Percentiles rank a stretch among this genome's conserved stretches.
phyloP scores from a whole-genome alignment of 805 yeast genomes.

The Diddensiella santjacobensis region DNA sequence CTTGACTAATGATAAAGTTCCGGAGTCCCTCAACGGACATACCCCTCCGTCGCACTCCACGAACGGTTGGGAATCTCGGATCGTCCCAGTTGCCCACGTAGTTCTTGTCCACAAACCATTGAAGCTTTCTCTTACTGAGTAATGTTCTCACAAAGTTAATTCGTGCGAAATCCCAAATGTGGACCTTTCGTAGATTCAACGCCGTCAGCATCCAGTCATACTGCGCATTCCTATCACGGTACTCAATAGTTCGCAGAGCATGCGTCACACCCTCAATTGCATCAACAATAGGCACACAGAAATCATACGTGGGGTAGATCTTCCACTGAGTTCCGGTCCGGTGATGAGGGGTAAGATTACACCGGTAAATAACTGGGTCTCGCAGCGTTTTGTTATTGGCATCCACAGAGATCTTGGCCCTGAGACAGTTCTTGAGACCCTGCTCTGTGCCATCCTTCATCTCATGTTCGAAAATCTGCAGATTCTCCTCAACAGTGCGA shows the following conservation, averaged over 20 bases:
- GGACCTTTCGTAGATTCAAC: conserved; percentile 80
- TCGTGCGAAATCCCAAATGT: conserved; percentile 97
- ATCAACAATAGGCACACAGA: conserved; percentile 97
- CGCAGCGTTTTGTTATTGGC: conserved; percentile 92
- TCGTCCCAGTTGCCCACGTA: conserved; percentile 95
- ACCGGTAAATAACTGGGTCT: conserved; percentile 97
- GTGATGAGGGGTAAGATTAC: conserved; percentile 96
- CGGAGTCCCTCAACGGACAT: conserved; percentile 98
- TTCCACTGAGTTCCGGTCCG: conserved; percentile 93
- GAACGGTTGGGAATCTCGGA: conserved; percentile 98
- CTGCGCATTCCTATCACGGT: conserved; percentile 98
- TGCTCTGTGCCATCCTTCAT: conserved; percentile 93
- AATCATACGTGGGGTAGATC: conserved; percentile 96
- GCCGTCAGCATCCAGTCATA: conserved; percentile 93
- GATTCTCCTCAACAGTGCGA: conserved; percentile 87
- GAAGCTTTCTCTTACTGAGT: conserved; percentile 94
- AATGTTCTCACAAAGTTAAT: conserved; percentile 95
- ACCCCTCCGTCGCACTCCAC: conserved; percentile 99
- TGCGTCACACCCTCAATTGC: conserved; percentile 96
- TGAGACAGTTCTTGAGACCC: conserved; percentile 86
- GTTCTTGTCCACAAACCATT: conserved; percentile 95
- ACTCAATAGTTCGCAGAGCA: conserved; percentile 95
- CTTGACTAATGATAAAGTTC: conserved; percentile 90
- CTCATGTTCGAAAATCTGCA: conserved; percentile 78
- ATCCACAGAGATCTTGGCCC: conserved; percentile 94